Evolutionary conservation across 371 early-diverging fungal species (phyloP).

Genomic region (Mycotypha africana): DNA sequence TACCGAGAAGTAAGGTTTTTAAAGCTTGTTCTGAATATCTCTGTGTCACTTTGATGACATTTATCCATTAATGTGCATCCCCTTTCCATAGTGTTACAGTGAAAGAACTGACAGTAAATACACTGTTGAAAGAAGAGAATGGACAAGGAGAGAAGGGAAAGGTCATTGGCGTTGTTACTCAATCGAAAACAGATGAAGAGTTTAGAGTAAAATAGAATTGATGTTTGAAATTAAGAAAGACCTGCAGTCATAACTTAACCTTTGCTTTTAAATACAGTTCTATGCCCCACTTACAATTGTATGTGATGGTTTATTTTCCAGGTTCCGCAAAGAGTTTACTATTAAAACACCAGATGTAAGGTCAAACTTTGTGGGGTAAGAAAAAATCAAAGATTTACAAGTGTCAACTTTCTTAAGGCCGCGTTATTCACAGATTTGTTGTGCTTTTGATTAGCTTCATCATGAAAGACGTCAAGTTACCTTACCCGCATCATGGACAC

Average conservation of each 20-base stretch:
- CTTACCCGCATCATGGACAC: slow-evolving; percentile 82
- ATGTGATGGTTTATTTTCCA: slow-evolving; percentile 89
- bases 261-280: slow-evolving; percentile 9
- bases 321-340: slow-evolving; percentile 80
- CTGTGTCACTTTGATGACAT: too few species aligned
- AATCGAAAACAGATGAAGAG: slow-evolving; percentile 18
- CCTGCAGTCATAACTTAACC: not conserved
- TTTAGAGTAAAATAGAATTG: slow-evolving; percentile 12
- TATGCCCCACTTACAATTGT: slow-evolving; percentile 80
- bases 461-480: slow-evolving; percentile 61
- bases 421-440: too few species aligned
- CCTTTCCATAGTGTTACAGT: slow-evolving; percentile 68
- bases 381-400: too few species aligned
- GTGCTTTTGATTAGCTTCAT: slow-evolving; percentile 31
- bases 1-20: slow-evolving; percentile 51
- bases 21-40: too few species aligned
- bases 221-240: too few species aligned
- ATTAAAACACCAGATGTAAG: slow-evolving; percentile 50
- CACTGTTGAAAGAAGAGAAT: slow-evolving; percentile 46
- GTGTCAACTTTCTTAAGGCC: too few species aligned
- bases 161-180: slow-evolving; percentile 49
- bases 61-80: too few species aligned
- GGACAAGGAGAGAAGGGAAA: too few species aligned
- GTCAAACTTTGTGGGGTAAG: slow-evolving; percentile 81
- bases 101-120: slow-evolving; percentile 70